phyloP scores from a whole-genome alignment of 2,329 filamentous ascomycete genomes.

The Arthrocladium fulminans region DNA sequence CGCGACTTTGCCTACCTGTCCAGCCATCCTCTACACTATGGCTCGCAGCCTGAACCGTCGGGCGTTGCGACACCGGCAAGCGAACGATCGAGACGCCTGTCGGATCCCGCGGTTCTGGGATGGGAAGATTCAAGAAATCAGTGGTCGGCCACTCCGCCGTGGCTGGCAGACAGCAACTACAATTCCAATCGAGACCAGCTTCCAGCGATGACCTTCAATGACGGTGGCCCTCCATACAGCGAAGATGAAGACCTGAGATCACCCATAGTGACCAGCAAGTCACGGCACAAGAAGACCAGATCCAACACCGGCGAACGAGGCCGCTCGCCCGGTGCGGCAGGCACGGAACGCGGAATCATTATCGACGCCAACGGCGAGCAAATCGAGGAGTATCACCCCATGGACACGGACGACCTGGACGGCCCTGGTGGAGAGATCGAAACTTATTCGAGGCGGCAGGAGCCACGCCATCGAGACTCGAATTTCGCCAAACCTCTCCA shows the following conservation, averaged over 20 bases:
- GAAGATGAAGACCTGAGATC: constrained; percentile 93
- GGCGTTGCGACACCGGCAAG: constrained; percentile 77
- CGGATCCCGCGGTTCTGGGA: constrained; percentile 62
- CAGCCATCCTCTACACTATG: constrained; percentile 83
- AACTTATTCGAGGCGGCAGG: constrained; percentile 60
- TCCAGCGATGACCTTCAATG: constrained; percentile 72
- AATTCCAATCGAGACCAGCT: constrained; percentile 46
- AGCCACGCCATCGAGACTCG: constrained; percentile 47
- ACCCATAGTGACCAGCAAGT: constrained; percentile 66
- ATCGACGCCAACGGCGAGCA: constrained; percentile 60
- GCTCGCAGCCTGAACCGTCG: constrained; percentile 72
- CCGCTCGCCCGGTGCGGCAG: constrained; percentile 42
- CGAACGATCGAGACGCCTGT: constrained; percentile 63
- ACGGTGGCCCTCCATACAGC: constrained; percentile 77
- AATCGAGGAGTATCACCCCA: constrained; percentile 65
- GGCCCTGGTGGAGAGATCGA: constrained; percentile 72
- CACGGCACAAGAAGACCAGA: constrained; percentile 78
- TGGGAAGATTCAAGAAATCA: constrained; percentile 61
- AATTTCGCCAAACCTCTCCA: constrained; percentile 44
- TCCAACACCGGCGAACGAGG: constrained; percentile 43
- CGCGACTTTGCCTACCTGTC: constrained; percentile 90
- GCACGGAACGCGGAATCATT: constrained; percentile 58
- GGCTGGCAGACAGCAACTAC: constrained; percentile 24
- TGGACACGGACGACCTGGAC: constrained; percentile 54
- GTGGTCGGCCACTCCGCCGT: constrained; percentile 44